Base-by-base conservation (phyloP, 495 filamentous ascomycete species). In the Xylaria sp. region DNA sequence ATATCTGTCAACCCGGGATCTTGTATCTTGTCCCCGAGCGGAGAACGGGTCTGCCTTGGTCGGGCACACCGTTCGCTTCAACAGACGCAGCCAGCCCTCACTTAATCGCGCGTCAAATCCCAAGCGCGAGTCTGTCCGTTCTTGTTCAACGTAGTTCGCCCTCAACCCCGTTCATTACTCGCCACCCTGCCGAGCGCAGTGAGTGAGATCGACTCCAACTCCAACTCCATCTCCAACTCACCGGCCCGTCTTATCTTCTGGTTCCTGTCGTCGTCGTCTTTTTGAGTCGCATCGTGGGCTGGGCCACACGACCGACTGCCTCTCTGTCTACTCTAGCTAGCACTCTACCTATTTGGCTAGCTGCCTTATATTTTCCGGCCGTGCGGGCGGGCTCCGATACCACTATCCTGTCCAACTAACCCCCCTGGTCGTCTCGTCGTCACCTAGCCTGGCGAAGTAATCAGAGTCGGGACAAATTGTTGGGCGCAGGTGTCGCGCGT, bases 101-200 rank as follows among this genome's bases (percentile, higher is more conserved):
- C 41, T 78, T 82, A 84, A 84, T 83, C 82, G 82, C 82, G 82
- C 82, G 82, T 84, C 74, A 82, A 82, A 80, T 78, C 72, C 71
- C 78, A 79, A 80, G 78, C 78, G 78, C 78, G 73, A 71, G 73
- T 58, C 55, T 29, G 33, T 59, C 50, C 52, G 41, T 43, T 44
- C 14, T 46, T 57, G 35, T 58, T 41, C 33, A 44, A 70, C 44
- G 35, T 55, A 70, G 40, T 52, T 50, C 50, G 26, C 31, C 31
- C 8, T 59, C 40, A 19, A 12, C 61, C 41, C 26, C 41, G 50
- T 61, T 24, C 44, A 61, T 46, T 58, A 33, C 29, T 26, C 43
- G 37, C 67, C 33, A 37, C 57, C 41, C 55, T 69, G 55, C 67
- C 37, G 29, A 50, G 41, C 50, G 37, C 52, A 29, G 65, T 24